A percentile compares a stretch with the other conserved stretches of the same genome.
Conservation (phyloP, 306 rosid genomes). For the Vigna radiata region DNA sequence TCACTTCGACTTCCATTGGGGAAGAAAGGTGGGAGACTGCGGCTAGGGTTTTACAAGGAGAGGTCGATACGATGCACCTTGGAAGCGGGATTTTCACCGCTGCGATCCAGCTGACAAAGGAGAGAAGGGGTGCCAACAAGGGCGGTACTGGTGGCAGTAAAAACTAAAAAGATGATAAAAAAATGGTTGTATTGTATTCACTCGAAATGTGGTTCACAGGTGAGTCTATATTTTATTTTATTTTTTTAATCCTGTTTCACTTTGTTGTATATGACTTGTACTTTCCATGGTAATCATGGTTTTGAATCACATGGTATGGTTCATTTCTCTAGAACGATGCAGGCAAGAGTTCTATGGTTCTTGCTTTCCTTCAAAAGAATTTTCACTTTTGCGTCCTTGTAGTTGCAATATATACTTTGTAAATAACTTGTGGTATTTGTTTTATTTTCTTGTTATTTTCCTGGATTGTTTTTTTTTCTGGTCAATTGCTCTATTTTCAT, state of each 20-base stretch:
- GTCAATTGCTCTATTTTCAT: no score
- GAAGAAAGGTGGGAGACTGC: conserved; percentile 14
- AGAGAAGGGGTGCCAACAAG: conserved; percentile 58
- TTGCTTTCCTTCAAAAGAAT: conserved; percentile 38
- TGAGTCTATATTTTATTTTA: conserved; percentile 40
- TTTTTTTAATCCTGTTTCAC: not conserved
- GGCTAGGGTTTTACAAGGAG: conserved; percentile 35
- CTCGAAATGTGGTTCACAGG: conserved; percentile 87
- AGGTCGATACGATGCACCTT: conserved; percentile 59
- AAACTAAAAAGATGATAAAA: no score
- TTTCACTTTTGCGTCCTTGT: conserved; percentile 6
- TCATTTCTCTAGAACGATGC: conserved; percentile 9
- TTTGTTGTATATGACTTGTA: not conserved
- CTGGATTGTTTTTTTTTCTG: not conserved
- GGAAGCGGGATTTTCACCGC: conserved; percentile 57
- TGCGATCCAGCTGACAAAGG: conserved; percentile 71
- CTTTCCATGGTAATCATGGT: conserved; percentile 25
- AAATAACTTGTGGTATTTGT: conserved; percentile 19
- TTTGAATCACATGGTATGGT: conserved; percentile 24
- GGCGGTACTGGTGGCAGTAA: conserved; percentile 21
- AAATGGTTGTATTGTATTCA: no score
- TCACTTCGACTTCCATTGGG: conserved; percentile 65
- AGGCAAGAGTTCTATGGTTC: conserved; percentile 36
- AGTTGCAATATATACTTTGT: conserved; percentile 28
- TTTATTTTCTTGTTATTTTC: conserved; percentile 27